Evolutionary conservation across 805 yeast species (phyloP), one percentile per base, ranked within the genome.

Genomic region (Spathaspora hagerdaliae): DNA sequence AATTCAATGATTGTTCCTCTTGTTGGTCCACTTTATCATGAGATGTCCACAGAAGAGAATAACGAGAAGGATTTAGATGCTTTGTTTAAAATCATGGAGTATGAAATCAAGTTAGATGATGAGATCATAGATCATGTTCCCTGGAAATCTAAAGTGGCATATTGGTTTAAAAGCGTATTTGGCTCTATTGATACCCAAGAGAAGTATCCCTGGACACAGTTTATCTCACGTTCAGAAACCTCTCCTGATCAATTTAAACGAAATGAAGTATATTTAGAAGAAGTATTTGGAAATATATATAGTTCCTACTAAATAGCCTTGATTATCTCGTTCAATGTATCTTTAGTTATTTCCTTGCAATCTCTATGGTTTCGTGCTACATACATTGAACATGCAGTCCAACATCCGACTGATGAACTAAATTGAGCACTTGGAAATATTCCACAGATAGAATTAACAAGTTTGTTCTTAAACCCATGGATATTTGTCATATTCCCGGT

Each of bases 311-410:
- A 27, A 31, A 36, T 34, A 27, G 27, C 15, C 12, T 14, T 35
- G 14, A 34, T 27, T 26, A 33, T 7, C 11, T 14, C n/a, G 12
- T 13, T 31, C 12, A 36, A 35, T 31, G 34, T 46, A 6, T 42
- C 45, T 31, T 37, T 55, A 1, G 63, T 54, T 4, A 50, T 7
- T 45, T 44, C 12, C 38, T 41, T 24, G 55, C 47, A n/a, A 48
- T 45, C 24, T 58, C 51, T 6, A 42, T 41, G 26, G 58, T 54
- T 48, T 2, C 58, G 52, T 2, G 65, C 53, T 29, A 53, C 54
- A 43, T 65, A 67, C 27, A 64, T 46, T 2, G 71, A 65, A 27
- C 60, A 55, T 4, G 69, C 69, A 7, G 55, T 48, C 71, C 71
- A 67, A 2, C 63, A 46, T 1, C 71, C 70, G 11, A 65, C 49